Evolutionary conservation across 179 eudicot genomes (phyloP), one percentile per base, ranked within the genome.

Genomic region (Beta lomatogona): DNA sequence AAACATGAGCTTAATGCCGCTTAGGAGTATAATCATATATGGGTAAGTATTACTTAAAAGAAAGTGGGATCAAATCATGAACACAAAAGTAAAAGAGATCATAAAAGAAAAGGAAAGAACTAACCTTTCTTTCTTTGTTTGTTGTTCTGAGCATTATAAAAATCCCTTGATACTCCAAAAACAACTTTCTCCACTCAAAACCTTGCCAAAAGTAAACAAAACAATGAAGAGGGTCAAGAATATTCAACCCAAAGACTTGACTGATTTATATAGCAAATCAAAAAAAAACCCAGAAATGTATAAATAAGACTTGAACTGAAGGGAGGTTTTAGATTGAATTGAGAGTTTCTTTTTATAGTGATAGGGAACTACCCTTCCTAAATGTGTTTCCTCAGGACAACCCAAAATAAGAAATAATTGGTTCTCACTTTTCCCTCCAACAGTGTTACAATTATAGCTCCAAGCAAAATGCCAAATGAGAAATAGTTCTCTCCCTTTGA

Each of bases 391-490:
- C 89, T 90, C 85, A 86, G 83, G 71, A 77, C 86, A 74, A 77
- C 86, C 88, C 87, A 86, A 84, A 91, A 81, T 92, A 87, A 87
- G 88, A 88, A 85, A 88, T 89, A 86, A 86, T 87, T 90, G 91
- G 85, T 85, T 86, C 77, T 81, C 91, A 86, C 88, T 88, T 92
- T 86, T 78, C 80, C 75, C 79, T 83, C 72, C 79, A 84, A 90
- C 87, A 86, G 88, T 91, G 70, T 66, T 57, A 75, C 82, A 83
- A 76, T 71, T 79, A 86, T 86, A 76, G 55, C 79, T 74, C 77
- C 45, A 71, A 59, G 77, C 82, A 80, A 82, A 80, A 69, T 75
- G 77, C 50, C 72, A 81, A 71, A 77, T 71, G 75, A 72, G 75
- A 59, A 83, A 81, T 71, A 71, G 57, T 84, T 81, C 80, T 2